Conservation (phyloP, 179 eudicot genomes). For the Beta corolliflora region DNA sequence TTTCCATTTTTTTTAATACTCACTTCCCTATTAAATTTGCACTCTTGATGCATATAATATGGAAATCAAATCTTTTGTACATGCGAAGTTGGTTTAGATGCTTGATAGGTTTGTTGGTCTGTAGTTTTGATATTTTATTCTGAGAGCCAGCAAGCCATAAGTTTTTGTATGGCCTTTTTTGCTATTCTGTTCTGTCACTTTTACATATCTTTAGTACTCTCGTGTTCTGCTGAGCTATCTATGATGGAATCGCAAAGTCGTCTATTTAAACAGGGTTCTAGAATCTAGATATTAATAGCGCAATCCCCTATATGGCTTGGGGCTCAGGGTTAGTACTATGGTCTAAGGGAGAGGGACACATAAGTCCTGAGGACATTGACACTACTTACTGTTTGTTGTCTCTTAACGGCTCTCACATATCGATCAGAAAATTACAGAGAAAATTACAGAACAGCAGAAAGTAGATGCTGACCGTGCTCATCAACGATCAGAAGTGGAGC, state of each 20-base stretch:
- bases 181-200: neutral
- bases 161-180: neutral
- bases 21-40: neutral
- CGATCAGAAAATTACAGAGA: slow-evolving; percentile 74
- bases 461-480: slow-evolving; percentile 86
- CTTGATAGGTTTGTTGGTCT: neutral
- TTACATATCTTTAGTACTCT: neutral
- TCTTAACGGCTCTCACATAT: slow-evolving; percentile 72
- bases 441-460: slow-evolving; percentile 88
- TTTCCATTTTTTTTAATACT: neutral
- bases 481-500: slow-evolving; percentile 83
- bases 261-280: neutral
- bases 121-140: neutral
- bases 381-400: slow-evolving; percentile 4
- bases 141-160: neutral
- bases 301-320: neutral
- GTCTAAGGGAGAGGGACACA: neutral
- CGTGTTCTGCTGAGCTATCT: neutral
- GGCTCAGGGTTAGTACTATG: neutral
- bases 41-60: no score
- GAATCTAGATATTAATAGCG: neutral
- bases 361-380: neutral
- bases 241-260: neutral
- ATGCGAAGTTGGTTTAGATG: neutral
- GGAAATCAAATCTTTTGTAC: neutral